These are phyloP conservation scores for Erodium chrysanthum DNA, from an alignment of 441 rosid species.

Conservation along the genomic window DNA sequence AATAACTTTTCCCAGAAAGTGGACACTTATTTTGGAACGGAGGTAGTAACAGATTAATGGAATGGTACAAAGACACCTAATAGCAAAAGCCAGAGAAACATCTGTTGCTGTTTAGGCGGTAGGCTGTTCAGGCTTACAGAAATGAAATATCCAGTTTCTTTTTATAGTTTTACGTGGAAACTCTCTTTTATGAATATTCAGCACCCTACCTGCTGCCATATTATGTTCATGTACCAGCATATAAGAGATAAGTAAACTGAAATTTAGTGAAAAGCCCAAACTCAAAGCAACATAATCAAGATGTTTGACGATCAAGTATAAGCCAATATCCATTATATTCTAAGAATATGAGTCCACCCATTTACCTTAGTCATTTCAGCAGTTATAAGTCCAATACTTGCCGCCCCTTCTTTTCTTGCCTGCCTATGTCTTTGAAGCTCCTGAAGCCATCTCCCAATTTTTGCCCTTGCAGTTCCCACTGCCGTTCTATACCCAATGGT, in stretches of 20 bases:
- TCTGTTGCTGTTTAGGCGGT: not conserved
- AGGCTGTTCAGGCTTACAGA: not conserved
- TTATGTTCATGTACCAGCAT: not conserved
- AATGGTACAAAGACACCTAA: not conserved
- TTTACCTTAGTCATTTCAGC: conserved; percentile 71
- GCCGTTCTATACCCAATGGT: conserved; percentile 62
- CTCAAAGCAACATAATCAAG: conserved; percentile 7
- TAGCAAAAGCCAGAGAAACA: not conserved
- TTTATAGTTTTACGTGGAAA: not conserved
- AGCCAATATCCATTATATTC: not conserved
- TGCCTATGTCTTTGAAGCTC: conserved; percentile 75
- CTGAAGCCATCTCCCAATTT: conserved; percentile 78
- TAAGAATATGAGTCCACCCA: conserved; percentile 9
- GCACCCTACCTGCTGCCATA: not conserved
- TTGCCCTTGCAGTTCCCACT: conserved; percentile 61
- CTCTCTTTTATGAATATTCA: not conserved
- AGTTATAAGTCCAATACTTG: conserved; percentile 55
- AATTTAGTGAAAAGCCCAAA: not conserved
- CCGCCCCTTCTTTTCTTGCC: conserved; percentile 78
- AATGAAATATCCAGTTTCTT: not conserved
- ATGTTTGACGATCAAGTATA: not conserved
- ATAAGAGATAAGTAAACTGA: not conserved
- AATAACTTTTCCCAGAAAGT: not conserved
- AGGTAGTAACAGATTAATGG: not conserved
- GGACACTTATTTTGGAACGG: not conserved